Conservation (phyloP, 495 filamentous ascomycete genomes). For the Podospora appendiculata region DNA sequence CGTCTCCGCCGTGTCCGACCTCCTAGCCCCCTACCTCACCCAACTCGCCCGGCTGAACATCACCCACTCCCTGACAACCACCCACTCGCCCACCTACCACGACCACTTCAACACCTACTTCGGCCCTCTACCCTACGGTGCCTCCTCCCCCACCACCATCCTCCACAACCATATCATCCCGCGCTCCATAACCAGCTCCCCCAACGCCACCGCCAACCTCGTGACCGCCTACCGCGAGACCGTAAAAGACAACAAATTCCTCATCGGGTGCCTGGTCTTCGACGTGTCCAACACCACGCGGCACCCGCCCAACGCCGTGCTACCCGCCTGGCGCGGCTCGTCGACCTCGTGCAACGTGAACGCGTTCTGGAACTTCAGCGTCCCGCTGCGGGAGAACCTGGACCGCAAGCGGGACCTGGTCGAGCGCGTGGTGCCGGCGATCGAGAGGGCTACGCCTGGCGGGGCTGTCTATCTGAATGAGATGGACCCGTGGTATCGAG, state of each 20-base stretch:
- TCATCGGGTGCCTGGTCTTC: slow-evolving; percentile 27
- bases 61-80: slow-evolving; percentile 15
- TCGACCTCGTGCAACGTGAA: slow-evolving; percentile 5
- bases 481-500: slow-evolving; percentile 40
- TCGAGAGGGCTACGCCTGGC: slow-evolving; percentile 17
- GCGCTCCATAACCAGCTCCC: slow-evolving; percentile 31
- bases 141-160: not conserved
- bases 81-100: slow-evolving; percentile 3
- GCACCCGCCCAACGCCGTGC: slow-evolving; percentile 38
- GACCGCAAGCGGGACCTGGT: slow-evolving; percentile 7
- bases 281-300: slow-evolving; percentile 8
- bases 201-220: slow-evolving; percentile 25
- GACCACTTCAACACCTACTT: not conserved
- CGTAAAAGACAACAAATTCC: slow-evolving; percentile 24
- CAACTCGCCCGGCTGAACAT: slow-evolving; percentile 22
- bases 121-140: not conserved
- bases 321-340: slow-evolving; percentile 51
- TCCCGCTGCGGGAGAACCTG: slow-evolving; percentile 27
- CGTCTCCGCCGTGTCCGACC: slow-evolving; percentile 12
- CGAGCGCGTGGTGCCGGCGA: not conserved
- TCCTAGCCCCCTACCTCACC: slow-evolving; percentile 17
- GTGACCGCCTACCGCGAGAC: slow-evolving; percentile 33
- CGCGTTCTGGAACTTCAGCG: not conserved
- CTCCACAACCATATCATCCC: slow-evolving; percentile 40
- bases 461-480: slow-evolving; percentile 40